phyloP scores from a whole-genome alignment of 257 asterid species.

The Plantago elongata region DNA sequence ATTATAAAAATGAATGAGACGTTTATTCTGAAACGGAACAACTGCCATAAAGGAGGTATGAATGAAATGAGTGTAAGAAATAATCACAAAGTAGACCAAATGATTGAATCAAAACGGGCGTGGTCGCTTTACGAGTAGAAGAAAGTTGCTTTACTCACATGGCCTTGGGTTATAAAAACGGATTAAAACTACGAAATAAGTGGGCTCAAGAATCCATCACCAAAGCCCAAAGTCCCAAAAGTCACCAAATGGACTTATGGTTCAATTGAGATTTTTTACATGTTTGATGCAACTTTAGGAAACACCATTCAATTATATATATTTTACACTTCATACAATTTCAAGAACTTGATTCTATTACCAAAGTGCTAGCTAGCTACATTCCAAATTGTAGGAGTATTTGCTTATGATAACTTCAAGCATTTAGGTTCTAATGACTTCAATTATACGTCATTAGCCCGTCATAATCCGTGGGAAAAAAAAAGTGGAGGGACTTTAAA shows the following conservation, averaged over 20 bases:
- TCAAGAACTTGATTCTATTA: too few relatives aligned
- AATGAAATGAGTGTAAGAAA: conserved; percentile 28
- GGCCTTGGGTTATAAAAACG: conserved; percentile 26
- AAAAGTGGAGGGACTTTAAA: too few relatives aligned
- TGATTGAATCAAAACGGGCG: conserved; percentile 74
- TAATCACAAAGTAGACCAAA: conserved; percentile 63
- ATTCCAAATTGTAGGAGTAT: too few relatives aligned
- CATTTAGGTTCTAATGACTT: too few relatives aligned
- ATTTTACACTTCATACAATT: not conserved
- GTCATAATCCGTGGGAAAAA: too few relatives aligned
- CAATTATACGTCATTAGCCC: too few relatives aligned
- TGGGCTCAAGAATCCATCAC: conserved; percentile 27
- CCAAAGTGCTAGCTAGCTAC: too few relatives aligned
- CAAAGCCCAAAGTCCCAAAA: conserved; percentile 21
- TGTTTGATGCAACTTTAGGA: conserved; percentile 9
- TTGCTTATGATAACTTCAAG: too few relatives aligned
- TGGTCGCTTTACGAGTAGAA: conserved; percentile 46
- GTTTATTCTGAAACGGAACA: conserved; percentile 12
- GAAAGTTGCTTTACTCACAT: conserved; percentile 40
- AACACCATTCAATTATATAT: not conserved
- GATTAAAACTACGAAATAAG: not conserved
- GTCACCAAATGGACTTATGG: not conserved
- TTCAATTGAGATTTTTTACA: not conserved
- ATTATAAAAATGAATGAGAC: not conserved
- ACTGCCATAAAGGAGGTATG: not conserved